Evolutionary conservation across 2,329 filamentous ascomycete genomes (phyloP), one percentile per base, ranked within the genome.

Genomic region (Clathrospora elynae): DNA sequence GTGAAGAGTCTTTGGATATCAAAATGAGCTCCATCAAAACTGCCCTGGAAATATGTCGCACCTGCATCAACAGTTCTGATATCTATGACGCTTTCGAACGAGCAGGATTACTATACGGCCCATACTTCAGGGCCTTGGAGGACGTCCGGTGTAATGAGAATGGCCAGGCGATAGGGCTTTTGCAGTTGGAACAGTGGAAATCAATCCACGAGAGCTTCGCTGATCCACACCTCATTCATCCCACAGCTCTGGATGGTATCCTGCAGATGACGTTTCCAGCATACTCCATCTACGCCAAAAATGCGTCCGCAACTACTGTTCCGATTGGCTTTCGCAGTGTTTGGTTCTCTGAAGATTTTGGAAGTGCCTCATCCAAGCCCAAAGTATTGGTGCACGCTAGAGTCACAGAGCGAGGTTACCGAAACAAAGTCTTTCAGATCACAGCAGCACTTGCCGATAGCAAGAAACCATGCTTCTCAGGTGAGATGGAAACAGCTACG

Each of bases 171-270:
- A 28, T 52, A 4, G 31, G 42, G 7, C 43, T 49, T 8, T 23
- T 30, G 3, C 38, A 56, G 12, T 56, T 50, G 53, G 35, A 38
- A 22, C 30, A 35, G 6, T 23, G 34, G 8, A 40, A 42, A 11
- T 39, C 24, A 9, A 33, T 22, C 23, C 11, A 7, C 3, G 32
- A 48, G 14, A 40, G 23, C 7, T n/a, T n/a, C n/a, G n/a, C n/a
- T n/a, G 50, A 49, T 25, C 14, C 42, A 10, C 45, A 53, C 19
- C 29, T 57, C 6, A 44, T 59, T n/a, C 55, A 59, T 30, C 55
- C 55, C 2, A 36, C 44, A 7, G 34, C 49, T 1, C 35, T 59
- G 4, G 55, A 59, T 25, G 46, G 35, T 1, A 51, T 59, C 5
- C 28, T 59, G 6, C 53, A 57, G 20, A 44, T 42, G 14, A 47